These are phyloP conservation scores for Pestalotiopsis fici DNA, from an alignment of 2,329 filamentous ascomycete genomes.

Conservation along the genomic window DNA sequence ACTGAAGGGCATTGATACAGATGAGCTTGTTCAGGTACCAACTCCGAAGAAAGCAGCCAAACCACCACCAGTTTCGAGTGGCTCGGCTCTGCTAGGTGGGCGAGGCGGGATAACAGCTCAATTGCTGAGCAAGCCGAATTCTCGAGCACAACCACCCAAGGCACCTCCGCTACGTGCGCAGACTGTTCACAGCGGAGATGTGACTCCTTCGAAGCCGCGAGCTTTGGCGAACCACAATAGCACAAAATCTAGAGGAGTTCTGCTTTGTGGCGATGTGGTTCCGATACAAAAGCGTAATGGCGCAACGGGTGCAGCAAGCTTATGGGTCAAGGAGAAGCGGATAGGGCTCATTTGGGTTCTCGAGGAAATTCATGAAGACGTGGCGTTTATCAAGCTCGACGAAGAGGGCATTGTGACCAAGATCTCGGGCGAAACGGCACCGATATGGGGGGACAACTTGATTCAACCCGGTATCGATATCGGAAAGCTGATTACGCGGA, in stretches of 20 bases:
- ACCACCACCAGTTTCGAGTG: slow-evolving; percentile 40
- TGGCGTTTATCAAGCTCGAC: slow-evolving; percentile 75
- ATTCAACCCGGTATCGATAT: slow-evolving; percentile 72
- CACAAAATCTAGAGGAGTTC: slow-evolving; percentile 81
- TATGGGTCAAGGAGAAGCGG: slow-evolving; percentile 98
- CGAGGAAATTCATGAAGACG: slow-evolving; percentile 95
- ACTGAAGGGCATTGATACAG: slow-evolving; percentile 64
- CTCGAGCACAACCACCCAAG: slow-evolving; percentile 56
- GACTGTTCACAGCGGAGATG: slow-evolving; percentile 60
- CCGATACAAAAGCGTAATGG: slow-evolving; percentile 97
- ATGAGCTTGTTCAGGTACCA: slow-evolving; percentile 40
- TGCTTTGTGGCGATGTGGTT: slow-evolving; percentile 96
- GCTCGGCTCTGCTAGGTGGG: slow-evolving; percentile 65
- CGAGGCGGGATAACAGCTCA: slow-evolving; percentile 80
- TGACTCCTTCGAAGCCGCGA: slow-evolving; percentile 56
- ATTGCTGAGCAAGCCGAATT: slow-evolving; percentile 79
- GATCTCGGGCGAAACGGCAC: slow-evolving; percentile 73
- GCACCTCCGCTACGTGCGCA: slow-evolving; percentile 61
- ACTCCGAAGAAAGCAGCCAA: slow-evolving; percentile 34
- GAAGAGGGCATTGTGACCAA: slow-evolving; percentile 73
- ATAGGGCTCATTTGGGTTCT: slow-evolving; percentile 95
- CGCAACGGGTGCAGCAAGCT: slow-evolving; percentile 83
- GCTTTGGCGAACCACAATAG: slow-evolving; percentile 62
- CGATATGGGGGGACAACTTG: slow-evolving; percentile 80
- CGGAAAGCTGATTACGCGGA: slow-evolving; percentile 75